Percentiles rank a stretch among this genome's conserved stretches.
These are phyloP conservation scores for Macrotyloma uniflorum DNA, from an alignment of 306 rosid genomes.

Conservation along the genomic window DNA sequence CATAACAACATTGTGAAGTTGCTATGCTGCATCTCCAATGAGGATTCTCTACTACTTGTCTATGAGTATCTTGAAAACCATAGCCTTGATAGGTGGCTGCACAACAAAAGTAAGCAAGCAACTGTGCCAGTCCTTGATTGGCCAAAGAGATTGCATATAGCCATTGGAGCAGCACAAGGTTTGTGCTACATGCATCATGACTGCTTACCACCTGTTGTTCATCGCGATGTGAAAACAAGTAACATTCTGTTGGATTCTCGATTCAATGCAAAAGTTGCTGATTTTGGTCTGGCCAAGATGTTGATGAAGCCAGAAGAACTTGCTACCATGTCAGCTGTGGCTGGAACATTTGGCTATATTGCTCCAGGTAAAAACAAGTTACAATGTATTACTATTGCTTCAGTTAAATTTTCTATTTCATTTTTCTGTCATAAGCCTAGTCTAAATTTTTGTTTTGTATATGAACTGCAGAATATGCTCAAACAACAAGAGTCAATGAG, in stretches of 20 bases:
- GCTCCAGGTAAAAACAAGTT: slow-evolving; percentile 74
- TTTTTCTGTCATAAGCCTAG: not conserved
- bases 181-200: slow-evolving; percentile 89
- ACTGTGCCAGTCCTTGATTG: slow-evolving; percentile 46
- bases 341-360: slow-evolving; percentile 88
- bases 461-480: slow-evolving; percentile 66
- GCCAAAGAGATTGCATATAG: slow-evolving; percentile 76
- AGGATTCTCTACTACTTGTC: slow-evolving; percentile 71
- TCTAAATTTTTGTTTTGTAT: not conserved
- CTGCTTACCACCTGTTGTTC: slow-evolving; percentile 65
- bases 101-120: slow-evolving; percentile 37
- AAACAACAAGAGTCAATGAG: slow-evolving; percentile 62
- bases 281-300: slow-evolving; percentile 83
- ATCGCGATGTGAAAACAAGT: slow-evolving; percentile 80
- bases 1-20: slow-evolving; percentile 83
- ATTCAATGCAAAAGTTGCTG: slow-evolving; percentile 82
- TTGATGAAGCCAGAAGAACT: slow-evolving; percentile 71
- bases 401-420: not conserved
- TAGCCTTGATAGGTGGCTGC: slow-evolving; percentile 81
- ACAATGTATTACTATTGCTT: not conserved
- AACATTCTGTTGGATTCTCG: slow-evolving; percentile 77
- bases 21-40: slow-evolving; percentile 64
- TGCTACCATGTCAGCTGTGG: slow-evolving; percentile 77
- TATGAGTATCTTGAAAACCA: slow-evolving; percentile 68
- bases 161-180: slow-evolving; percentile 79